Evolutionary conservation across 768 basidiomycete genomes (phyloP), one percentile per base, ranked within the genome.

Genomic region (Hygrocybe punicea): DNA sequence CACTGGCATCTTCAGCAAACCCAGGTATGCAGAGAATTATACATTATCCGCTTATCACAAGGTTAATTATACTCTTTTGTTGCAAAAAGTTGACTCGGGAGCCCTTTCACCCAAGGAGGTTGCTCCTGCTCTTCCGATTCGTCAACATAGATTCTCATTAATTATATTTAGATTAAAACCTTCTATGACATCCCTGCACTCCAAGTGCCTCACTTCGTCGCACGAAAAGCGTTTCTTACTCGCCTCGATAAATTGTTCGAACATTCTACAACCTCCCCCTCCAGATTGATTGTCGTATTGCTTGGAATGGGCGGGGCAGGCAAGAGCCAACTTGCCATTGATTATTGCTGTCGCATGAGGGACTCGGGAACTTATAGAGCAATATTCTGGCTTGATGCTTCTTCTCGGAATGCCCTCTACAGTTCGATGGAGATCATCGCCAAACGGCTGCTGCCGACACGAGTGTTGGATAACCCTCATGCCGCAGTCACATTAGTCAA

Each of bases 331-430:
- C 47, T 48, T 16, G 47, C 47, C 25, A 4, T 48, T 6, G 47
- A 48, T 3, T 17, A 19, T 6, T 48, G 24, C 24, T 8, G 47
- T 4, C 40, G 21, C 40, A n/a, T 44, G 21, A 44, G 11, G 21
- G 40, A 11, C 40, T 4, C 3, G 10, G 21, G 25, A 17, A 48
- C 3, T 6, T 16, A 19, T 25, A 4, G 24, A 6, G 47, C 47
- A 3, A 48, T 48, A 48, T 48, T 48, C 47, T 48, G 47, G 47
- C 47, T 48, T 25, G 47, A 48, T 48, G 47, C 47, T 4, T 48
- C 47, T 23, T 19, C 47, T 48, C 47, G 25, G 3, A 17, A 29
- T 25, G 24, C 47, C 17, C 47, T 48, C 4, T 25, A 19, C 25
- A 14, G 16, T 23, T 4, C 47, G 14, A 48, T 48, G 47, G 47